A percentile compares a stretch with the other conserved stretches of the same genome.
Conservation (phyloP, 2,329 filamentous ascomycete species). For the Stachybotrys chartarum region DNA sequence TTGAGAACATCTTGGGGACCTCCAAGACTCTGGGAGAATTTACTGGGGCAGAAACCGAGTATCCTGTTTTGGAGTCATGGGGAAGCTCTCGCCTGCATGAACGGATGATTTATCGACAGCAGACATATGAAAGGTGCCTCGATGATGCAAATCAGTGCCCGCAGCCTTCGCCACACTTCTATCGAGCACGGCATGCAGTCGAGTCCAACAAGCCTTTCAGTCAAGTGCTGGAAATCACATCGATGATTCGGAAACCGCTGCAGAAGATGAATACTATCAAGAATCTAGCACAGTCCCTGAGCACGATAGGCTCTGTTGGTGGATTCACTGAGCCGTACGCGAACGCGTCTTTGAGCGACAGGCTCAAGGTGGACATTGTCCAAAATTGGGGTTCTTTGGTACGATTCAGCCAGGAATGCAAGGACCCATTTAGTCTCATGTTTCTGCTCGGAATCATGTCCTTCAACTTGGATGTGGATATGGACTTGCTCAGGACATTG, state of each 20-base stretch:
- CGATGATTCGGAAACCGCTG: conserved; percentile 9
- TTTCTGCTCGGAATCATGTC: conserved; percentile 13
- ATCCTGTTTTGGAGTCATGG: neutral
- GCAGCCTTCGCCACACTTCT: conserved; percentile 4
- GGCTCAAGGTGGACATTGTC: conserved; percentile 9
- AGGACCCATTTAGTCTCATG: conserved; percentile 12
- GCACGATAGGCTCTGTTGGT: conserved; percentile 7
- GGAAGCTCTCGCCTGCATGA: conserved; percentile 5
- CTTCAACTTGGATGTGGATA: conserved; percentile 11
- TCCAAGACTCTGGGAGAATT: conserved; percentile 20
- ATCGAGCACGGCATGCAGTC: conserved; percentile 9
- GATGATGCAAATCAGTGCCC: conserved; percentile 3
- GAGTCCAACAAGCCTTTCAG: conserved; percentile 9
- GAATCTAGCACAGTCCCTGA: conserved; percentile 9
- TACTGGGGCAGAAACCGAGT: neutral
- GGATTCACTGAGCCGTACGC: conserved; percentile 10
- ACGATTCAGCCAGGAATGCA: conserved; percentile 2
- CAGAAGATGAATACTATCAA: conserved; percentile 10
- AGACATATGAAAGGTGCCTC: conserved; percentile 8
- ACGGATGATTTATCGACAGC: conserved; percentile 10
- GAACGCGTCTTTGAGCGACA: conserved; percentile 10
- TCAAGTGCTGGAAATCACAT: conserved; percentile 13
- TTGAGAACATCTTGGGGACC: conserved; percentile 18
- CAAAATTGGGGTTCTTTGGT: conserved; percentile 13
- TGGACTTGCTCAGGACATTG: conserved; percentile 12